These are phyloP conservation scores for Dothistroma pini DNA, from an alignment of 2,329 filamentous ascomycete genomes.

Conservation along the genomic window DNA sequence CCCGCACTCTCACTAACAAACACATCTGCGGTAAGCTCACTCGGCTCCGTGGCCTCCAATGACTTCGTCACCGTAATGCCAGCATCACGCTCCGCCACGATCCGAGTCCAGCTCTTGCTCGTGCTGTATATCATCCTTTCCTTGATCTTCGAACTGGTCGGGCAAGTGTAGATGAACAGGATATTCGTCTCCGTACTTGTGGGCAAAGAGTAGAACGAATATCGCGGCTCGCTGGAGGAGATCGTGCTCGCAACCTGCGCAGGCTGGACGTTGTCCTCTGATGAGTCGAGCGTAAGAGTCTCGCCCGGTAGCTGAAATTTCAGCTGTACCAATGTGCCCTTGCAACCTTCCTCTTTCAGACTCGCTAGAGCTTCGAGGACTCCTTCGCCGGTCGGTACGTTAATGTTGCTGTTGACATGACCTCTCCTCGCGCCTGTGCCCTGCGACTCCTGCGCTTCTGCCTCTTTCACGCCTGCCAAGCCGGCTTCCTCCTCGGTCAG, in stretches of 20 bases:
- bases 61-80: conserved; percentile 66
- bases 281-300: conserved; percentile 62
- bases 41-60: conserved; percentile 61
- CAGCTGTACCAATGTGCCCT: conserved; percentile 24
- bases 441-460: conserved; percentile 69
- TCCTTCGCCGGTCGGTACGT: conserved; percentile 56
- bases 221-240: conserved; percentile 66
- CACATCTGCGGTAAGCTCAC: conserved; percentile 65
- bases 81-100: conserved; percentile 64
- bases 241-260: conserved; percentile 58
- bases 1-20: conserved; percentile 40
- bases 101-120: conserved; percentile 49
- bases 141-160: conserved; percentile 68
- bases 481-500: conserved; percentile 74
- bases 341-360: conserved; percentile 47
- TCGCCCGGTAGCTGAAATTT: conserved; percentile 58
- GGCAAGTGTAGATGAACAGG: conserved; percentile 81
- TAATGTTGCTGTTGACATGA: conserved; percentile 46
- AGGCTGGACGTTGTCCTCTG: conserved; percentile 52
- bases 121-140: conserved; percentile 80
- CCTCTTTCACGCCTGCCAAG: conserved; percentile 68
- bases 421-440: conserved; percentile 60
- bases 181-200: conserved; percentile 56
- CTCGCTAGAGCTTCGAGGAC: conserved; percentile 62
- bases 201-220: conserved; percentile 70